Evolutionary conservation across 129 eudicot genomes (phyloP).

Genomic region (carrot (Daucus carota)): DH1_v3.0 NC_030386.2:29848001-29848500

Average conservation of each 20-base stretch:
- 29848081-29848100: slow-evolving; percentile 82
- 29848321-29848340: slow-evolving; percentile 82
- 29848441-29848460: slow-evolving; percentile 72
- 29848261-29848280: slow-evolving; percentile 82
- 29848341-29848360: slow-evolving; percentile 83
- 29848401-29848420: slow-evolving; percentile 75
- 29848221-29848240: slow-evolving; percentile 59
- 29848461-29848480: slow-evolving; percentile 63
- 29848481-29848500: slow-evolving; percentile 90
- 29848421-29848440: slow-evolving; percentile 84
- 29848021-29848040: slow-evolving; percentile 24
- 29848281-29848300: slow-evolving; percentile 88
- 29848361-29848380: slow-evolving; percentile 75
- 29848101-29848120: slow-evolving; percentile 48
- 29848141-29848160: slow-evolving; percentile 86
- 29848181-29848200: slow-evolving; percentile 45
- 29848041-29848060: slow-evolving; percentile 85
- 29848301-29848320: slow-evolving; percentile 47
- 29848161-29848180: slow-evolving; percentile 53
- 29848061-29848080: slow-evolving; percentile 98
- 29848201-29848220: slow-evolving; percentile 83
- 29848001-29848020: slow-evolving; percentile 17
- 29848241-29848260: slow-evolving; percentile 69
- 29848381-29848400: slow-evolving; percentile 73
- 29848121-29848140: slow-evolving; percentile 92